Percentiles rank a stretch among this genome's conserved stretches.
Evolutionary conservation across 2,329 filamentous ascomycete species (phyloP).

Genomic region (Neofusicoccum ribis): DNA sequence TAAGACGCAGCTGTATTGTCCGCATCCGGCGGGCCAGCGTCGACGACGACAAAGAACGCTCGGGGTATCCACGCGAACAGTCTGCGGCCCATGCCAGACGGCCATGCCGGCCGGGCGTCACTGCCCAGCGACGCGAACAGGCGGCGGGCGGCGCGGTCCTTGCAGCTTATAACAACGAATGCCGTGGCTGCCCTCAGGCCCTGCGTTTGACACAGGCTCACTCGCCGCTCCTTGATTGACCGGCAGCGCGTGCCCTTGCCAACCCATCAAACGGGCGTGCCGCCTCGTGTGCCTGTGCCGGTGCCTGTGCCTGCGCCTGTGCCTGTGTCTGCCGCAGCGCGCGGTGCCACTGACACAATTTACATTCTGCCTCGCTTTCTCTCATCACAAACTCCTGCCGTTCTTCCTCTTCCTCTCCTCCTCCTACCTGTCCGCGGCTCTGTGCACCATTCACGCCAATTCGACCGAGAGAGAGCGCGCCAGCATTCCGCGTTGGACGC

Average conservation of each 20-base stretch:
- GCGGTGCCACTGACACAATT: background rate
- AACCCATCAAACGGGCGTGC: background rate
- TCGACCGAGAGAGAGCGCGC: background rate
- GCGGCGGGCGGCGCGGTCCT: background rate
- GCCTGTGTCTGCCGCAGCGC: background rate
- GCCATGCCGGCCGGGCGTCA: background rate
- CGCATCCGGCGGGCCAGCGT: conserved; percentile 8
- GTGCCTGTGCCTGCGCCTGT: background rate
- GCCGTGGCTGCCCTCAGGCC: background rate
- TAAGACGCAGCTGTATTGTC: background rate
- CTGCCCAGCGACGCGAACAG: conserved; percentile 19
- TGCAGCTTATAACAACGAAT: conserved; percentile 19
- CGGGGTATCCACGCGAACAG: conserved; percentile 9
- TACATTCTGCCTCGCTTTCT: conserved; percentile 5
- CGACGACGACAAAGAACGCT: conserved; percentile 10
- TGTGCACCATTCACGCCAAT: background rate
- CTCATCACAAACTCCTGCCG: background rate
- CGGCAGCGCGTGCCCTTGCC: background rate
- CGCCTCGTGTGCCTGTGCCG: background rate
- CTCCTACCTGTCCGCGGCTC: no score
- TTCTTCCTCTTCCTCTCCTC: background rate
- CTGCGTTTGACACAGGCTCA: conserved; percentile 8
- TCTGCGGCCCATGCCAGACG: conserved; percentile 10
- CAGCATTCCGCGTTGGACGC: background rate
- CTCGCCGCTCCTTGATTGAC: conserved; percentile 14